Percentiles rank a stretch among this genome's conserved stretches.
phyloP scores from a whole-genome alignment of 495 filamentous ascomycete genomes.

The Penicillium verhagenii region DNA sequence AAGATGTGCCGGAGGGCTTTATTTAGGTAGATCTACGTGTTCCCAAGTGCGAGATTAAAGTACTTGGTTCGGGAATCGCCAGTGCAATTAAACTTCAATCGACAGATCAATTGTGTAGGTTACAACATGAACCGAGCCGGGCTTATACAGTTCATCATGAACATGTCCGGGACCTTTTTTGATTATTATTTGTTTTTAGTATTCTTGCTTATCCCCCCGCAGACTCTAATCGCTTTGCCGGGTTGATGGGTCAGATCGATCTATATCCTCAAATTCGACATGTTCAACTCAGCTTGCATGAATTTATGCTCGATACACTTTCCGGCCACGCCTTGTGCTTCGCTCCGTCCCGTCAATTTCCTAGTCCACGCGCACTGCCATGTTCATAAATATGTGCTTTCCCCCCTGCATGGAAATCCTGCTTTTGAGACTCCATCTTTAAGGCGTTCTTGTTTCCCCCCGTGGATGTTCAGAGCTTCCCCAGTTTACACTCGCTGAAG shows the following conservation, averaged over 20 bases:
- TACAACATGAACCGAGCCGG: neutral
- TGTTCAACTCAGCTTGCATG: conserved; percentile 12
- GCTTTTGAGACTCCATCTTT: neutral
- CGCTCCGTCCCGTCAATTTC: conserved; percentile 22
- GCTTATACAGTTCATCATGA: too few relatives aligned
- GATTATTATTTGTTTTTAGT: neutral
- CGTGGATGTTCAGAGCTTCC: neutral
- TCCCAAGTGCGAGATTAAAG: neutral
- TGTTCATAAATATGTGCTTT: conserved; percentile 3
- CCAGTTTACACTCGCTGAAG: neutral
- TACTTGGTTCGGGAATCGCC: too few relatives aligned
- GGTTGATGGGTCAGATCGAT: conserved; percentile 27
- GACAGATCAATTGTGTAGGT: neutral
- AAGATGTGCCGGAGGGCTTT: too few relatives aligned
- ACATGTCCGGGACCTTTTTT: too few relatives aligned
- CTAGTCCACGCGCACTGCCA: conserved; percentile 12
- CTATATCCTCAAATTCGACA: conserved; percentile 12
- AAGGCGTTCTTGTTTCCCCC: conserved; percentile 2
- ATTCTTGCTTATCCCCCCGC: conserved; percentile 4
- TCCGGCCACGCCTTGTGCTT: conserved; percentile 18
- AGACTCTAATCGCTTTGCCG: conserved; percentile 20
- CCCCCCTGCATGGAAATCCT: conserved; percentile 1
- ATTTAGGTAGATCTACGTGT: neutral
- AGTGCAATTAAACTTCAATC: neutral
- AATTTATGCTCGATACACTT: conserved; percentile 17